These are phyloP conservation scores for Microcos paniculata DNA, from an alignment of 345 rosid genomes.

Conservation along the genomic window DNA sequence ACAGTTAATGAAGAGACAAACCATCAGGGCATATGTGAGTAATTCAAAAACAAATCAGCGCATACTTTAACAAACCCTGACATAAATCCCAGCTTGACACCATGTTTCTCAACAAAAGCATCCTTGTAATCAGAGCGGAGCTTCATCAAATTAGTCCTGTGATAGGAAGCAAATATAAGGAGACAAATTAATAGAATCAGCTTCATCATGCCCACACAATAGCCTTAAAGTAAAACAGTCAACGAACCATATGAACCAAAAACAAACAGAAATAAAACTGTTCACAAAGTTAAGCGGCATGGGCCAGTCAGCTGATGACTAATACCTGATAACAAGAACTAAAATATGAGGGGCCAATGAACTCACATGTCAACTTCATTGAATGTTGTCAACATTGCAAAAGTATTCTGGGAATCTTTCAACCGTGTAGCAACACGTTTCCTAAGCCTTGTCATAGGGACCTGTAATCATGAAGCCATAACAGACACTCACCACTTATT, in stretches of 20 bases:
- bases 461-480: slow-evolving; percentile 39
- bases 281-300: not conserved
- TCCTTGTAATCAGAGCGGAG: slow-evolving; percentile 97
- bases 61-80: slow-evolving; percentile 92
- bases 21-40: not conserved
- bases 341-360: not conserved
- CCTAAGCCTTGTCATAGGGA: slow-evolving; percentile 98
- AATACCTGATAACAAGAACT: not conserved
- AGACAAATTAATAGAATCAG: not conserved
- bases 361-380: slow-evolving; percentile 97
- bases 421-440: slow-evolving; percentile 91
- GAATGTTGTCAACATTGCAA: slow-evolving; percentile 93
- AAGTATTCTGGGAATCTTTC: slow-evolving; percentile 98
- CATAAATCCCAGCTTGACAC: slow-evolving; percentile 97
- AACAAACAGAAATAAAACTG: not conserved
- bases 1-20: not conserved
- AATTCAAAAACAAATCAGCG: not conserved
- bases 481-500: not conserved
- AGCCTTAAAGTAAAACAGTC: not conserved
- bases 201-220: not conserved
- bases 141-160: slow-evolving; percentile 97
- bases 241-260: too few relatives aligned
- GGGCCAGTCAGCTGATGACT: not conserved
- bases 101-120: slow-evolving; percentile 93
- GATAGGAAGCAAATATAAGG: slow-evolving; percentile 12